Base-by-base conservation (phyloP, 345 rosid genomes). In the Eucalyptus marginata region DNA sequence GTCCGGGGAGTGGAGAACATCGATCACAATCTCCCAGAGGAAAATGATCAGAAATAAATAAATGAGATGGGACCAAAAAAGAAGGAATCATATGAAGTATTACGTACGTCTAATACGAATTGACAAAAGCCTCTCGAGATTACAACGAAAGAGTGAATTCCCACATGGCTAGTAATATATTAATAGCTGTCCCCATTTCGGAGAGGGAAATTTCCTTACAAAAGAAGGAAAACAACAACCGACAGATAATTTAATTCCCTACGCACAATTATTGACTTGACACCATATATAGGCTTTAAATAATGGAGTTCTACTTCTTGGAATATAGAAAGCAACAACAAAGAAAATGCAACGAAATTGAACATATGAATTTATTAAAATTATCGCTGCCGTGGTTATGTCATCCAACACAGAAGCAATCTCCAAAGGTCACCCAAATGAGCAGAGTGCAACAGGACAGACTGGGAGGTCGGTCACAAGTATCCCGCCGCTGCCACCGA, bases 401-500 rank as follows among this genome's bases (percentile, higher is more conserved):
- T 40, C 84, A 76, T 40, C 84, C 84, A 76, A 40, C 44, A 11
- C 47, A 40, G 84, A 11, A 40, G 27, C 47, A 40, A 40, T 76
- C 50, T 66, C 58, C 58, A 54, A 49, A 64, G 51, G 88, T 86
- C 89, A 81, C 89, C 89, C 62, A 88, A 83, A 24, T 46, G 80
- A 80, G 89, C 86, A 86, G 47, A 31, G 90, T 29, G 89, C 87
- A 88, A 76, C 87, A 88, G n/a, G 89, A 86, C 86, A 79, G 89
- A 87, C 85, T 31, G 87, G 80, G 88, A 88, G 86, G 87, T 58
- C 15, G 91, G 81, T 92, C 93, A 92, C 90, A 92, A 86, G 91
- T 81, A 56, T 86, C 79, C 59, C 51, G 90, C 91, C 50, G 88
- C 88, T 89, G 92, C 92, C 91, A 92, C 88, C 92, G 12, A 85